Evolutionary conservation across 73 alveolate species (phyloP).

Genomic region (Paramecium biaurelia): DNA sequence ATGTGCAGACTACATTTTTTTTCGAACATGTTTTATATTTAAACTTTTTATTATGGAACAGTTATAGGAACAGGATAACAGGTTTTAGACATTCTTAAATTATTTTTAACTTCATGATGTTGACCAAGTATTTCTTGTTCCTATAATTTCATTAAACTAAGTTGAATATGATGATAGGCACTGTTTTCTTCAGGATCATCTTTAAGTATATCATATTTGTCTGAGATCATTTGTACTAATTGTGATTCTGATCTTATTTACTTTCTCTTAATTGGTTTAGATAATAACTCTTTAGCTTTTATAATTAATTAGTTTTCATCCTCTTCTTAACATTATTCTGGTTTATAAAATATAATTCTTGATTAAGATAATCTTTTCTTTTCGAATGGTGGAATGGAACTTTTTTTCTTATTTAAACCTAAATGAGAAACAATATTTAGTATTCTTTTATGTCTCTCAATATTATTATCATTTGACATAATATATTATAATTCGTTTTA

Average conservation of each 20-base stretch:
- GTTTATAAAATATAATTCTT: neutral
- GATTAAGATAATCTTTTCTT: neutral
- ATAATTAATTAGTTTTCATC: neutral
- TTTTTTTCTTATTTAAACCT: neutral
- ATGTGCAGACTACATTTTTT: neutral
- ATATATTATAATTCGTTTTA: slow-evolving; percentile 1
- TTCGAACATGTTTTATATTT: slow-evolving; percentile 11
- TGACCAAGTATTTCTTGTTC: neutral
- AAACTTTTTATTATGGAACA: neutral
- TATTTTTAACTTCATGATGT: neutral
- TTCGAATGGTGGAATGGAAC: neutral
- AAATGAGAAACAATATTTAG: slow-evolving; percentile 16
- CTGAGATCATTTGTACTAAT: neutral
- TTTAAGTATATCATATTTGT: neutral
- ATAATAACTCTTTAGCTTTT: neutral
- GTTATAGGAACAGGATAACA: neutral
- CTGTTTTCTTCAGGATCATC: neutral
- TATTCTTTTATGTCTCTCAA: slow-evolving; percentile 39
- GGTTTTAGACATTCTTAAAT: neutral
- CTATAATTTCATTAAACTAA: neutral
- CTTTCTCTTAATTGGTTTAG: neutral
- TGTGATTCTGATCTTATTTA: neutral
- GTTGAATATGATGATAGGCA: neutral
- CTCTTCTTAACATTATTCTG: neutral
- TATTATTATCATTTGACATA: neutral